Conservation (phyloP, 345 rosid species). For the Lepidium aucheri region DNA sequence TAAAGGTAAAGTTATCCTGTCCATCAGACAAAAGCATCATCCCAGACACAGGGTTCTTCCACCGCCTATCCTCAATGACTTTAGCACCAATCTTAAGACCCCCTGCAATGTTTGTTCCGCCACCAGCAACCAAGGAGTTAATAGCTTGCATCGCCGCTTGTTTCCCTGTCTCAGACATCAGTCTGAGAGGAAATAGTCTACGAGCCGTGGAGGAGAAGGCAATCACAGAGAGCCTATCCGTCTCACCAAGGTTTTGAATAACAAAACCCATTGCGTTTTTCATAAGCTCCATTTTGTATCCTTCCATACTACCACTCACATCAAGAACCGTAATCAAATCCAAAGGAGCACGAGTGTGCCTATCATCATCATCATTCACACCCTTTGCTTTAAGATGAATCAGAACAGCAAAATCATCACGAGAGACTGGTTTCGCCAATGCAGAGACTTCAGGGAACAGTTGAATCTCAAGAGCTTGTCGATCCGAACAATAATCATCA, state of each 20-base stretch:
- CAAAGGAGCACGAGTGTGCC: slow-evolving; percentile 55
- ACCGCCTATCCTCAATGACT: slow-evolving; percentile 59
- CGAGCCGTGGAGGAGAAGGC: slow-evolving; percentile 78
- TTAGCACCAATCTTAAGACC: slow-evolving; percentile 80
- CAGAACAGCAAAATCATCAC: slow-evolving; percentile 56
- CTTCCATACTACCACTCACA: slow-evolving; percentile 95
- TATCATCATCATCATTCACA: slow-evolving; percentile 21
- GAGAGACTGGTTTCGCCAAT: slow-evolving; percentile 32
- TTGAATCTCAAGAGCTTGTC: slow-evolving; percentile 15
- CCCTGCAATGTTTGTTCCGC: slow-evolving; percentile 90
- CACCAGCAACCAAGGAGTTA: slow-evolving; percentile 58
- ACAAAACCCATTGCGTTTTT: slow-evolving; percentile 86
- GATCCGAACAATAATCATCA: slow-evolving; percentile 27
- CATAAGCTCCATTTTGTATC: slow-evolving; percentile 67
- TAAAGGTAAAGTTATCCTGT: slow-evolving; percentile 58
- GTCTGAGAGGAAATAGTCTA: slow-evolving; percentile 62
- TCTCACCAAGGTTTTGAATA: slow-evolving; percentile 81
- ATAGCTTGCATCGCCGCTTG: slow-evolving; percentile 70
- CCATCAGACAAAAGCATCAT: slow-evolving; percentile 90
- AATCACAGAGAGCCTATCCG: slow-evolving; percentile 81
- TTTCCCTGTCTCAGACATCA: slow-evolving; percentile 66
- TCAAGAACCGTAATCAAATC: slow-evolving; percentile 92
- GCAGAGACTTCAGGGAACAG: slow-evolving; percentile 36
- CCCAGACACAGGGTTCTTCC: slow-evolving; percentile 69
- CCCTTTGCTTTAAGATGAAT: slow-evolving; percentile 76